Conservation (phyloP, 805 yeast genomes). For the Myxozyma mucilagina region DNA sequence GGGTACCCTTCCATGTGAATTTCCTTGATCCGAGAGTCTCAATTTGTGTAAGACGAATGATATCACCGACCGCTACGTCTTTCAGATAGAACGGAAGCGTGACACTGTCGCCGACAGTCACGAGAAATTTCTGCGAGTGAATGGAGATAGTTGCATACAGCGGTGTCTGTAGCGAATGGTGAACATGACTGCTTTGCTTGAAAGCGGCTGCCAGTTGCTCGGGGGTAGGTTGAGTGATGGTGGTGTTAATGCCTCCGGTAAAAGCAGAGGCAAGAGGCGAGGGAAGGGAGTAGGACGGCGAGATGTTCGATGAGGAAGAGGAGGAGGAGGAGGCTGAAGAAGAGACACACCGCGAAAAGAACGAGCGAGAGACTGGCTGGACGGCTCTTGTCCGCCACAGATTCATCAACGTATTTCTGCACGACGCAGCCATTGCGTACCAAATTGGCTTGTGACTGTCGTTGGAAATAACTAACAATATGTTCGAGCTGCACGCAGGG, state of each 20-base stretch:
- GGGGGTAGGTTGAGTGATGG: slow-evolving; percentile 22
- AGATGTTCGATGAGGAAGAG: background rate
- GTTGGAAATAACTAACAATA: too few relatives aligned
- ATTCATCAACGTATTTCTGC: background rate
- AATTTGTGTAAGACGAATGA: slow-evolving; percentile 70
- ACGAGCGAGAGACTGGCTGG: background rate
- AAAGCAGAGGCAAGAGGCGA: background rate
- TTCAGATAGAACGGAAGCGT: slow-evolving; percentile 76
- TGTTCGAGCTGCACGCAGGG: background rate
- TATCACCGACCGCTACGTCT: slow-evolving; percentile 80
- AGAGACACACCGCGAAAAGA: background rate
- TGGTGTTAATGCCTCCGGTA: slow-evolving; percentile 3
- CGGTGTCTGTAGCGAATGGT: slow-evolving; percentile 38
- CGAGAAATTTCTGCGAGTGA: slow-evolving; percentile 81
- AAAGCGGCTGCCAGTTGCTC: slow-evolving; percentile 19
- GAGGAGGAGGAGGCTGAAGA: background rate
- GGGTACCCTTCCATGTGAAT: slow-evolving; percentile 61
- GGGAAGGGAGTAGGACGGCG: slow-evolving; percentile 8
- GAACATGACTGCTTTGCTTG: slow-evolving; percentile 1
- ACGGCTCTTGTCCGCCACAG: background rate
- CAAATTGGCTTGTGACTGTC: too few relatives aligned
- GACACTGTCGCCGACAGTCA: slow-evolving; percentile 86
- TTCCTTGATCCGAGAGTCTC: slow-evolving; percentile 83
- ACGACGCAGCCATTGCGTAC: slow-evolving; percentile 2
- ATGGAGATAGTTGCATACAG: slow-evolving; percentile 81